phyloP scores from a whole-genome alignment of 2,329 filamentous ascomycete genomes.

The Didymella glomerata region DNA sequence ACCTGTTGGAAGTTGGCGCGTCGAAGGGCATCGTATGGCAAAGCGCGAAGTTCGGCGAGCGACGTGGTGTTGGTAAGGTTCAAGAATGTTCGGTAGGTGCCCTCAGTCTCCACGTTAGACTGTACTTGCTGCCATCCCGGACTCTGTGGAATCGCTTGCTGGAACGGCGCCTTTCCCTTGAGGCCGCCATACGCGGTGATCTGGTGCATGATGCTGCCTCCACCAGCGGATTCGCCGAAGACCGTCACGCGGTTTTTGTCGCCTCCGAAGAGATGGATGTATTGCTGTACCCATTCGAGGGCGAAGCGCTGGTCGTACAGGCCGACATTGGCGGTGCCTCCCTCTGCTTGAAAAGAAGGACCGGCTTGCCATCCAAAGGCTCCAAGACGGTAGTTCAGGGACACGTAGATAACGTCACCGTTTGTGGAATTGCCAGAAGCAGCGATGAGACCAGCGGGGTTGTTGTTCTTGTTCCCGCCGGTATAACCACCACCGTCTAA shows the following conservation, averaged over 20 bases:
- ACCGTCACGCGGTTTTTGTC: slow-evolving; percentile 51
- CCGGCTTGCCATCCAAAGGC: slow-evolving; percentile 49
- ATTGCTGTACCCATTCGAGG: slow-evolving; percentile 52
- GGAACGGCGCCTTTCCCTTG: slow-evolving; percentile 51
- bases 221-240: slow-evolving; percentile 51
- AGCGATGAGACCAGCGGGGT: slow-evolving; percentile 54
- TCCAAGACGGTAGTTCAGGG: slow-evolving; percentile 59
- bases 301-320: slow-evolving; percentile 52
- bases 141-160: slow-evolving; percentile 51
- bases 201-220: slow-evolving; percentile 52
- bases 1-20: slow-evolving; percentile 48
- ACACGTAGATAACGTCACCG: slow-evolving; percentile 56
- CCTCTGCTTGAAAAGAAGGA: slow-evolving; percentile 46
- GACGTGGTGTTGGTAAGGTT: slow-evolving; percentile 45
- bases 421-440: slow-evolving; percentile 52
- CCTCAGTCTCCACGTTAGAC: slow-evolving; percentile 42
- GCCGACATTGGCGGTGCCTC: slow-evolving; percentile 47
- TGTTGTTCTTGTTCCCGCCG: slow-evolving; percentile 52
- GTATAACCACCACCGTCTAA: slow-evolving; percentile 49
- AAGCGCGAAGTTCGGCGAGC: slow-evolving; percentile 45
- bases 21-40: slow-evolving; percentile 45
- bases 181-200: slow-evolving; percentile 52
- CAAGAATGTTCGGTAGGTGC: slow-evolving; percentile 42
- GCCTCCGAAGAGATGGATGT: slow-evolving; percentile 52
- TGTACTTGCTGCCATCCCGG: slow-evolving; percentile 51